These are phyloP conservation scores for Colletotrichum sp. DNA, from an alignment of 2,329 filamentous ascomycete species.

Conservation along the genomic window DNA sequence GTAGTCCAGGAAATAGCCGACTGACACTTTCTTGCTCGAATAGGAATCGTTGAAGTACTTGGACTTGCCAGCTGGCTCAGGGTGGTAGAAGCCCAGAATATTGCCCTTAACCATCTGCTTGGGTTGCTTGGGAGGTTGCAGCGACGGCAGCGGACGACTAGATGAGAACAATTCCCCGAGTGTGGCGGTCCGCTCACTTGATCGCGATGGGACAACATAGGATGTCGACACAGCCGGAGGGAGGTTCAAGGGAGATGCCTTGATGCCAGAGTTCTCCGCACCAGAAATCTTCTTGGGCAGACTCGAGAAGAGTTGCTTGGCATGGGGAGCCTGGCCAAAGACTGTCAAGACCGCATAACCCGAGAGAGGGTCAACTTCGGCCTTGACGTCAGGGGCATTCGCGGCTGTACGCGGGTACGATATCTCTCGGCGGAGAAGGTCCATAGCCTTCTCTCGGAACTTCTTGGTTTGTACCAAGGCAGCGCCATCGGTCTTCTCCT, in stretches of 20 bases:
- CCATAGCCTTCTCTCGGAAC: constrained; percentile 68
- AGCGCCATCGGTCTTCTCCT: constrained; percentile 38
- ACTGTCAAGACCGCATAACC: constrained; percentile 71
- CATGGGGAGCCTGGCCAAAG: constrained; percentile 74
- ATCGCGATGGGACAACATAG: constrained; percentile 55
- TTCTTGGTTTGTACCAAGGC: constrained; percentile 46
- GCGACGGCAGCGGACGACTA: constrained; percentile 65
- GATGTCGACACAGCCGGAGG: constrained; percentile 78
- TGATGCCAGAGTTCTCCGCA: constrained; percentile 38
- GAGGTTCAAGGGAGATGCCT: constrained; percentile 39
- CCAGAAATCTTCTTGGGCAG: constrained; percentile 68
- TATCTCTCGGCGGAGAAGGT: constrained; percentile 66
- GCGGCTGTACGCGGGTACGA: constrained; percentile 49
- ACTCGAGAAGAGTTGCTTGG: constrained; percentile 86
- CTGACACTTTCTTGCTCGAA: constrained; percentile 67
- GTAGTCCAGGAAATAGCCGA: constrained; percentile 75
- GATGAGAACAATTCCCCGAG: constrained; percentile 78
- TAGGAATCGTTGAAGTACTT: constrained; percentile 64
- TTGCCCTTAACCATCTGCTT: constrained; percentile 72
- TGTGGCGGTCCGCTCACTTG: constrained; percentile 60
- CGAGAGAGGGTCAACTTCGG: constrained; percentile 42
- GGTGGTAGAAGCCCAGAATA: constrained; percentile 56
- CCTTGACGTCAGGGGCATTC: constrained; percentile 36
- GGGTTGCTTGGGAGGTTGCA: constrained; percentile 75
- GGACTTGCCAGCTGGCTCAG: constrained; percentile 60